These are phyloP conservation scores for Rhizopus microsporus DNA, from an alignment of 371 early-diverging fungal species.

Conservation along the genomic window DNA sequence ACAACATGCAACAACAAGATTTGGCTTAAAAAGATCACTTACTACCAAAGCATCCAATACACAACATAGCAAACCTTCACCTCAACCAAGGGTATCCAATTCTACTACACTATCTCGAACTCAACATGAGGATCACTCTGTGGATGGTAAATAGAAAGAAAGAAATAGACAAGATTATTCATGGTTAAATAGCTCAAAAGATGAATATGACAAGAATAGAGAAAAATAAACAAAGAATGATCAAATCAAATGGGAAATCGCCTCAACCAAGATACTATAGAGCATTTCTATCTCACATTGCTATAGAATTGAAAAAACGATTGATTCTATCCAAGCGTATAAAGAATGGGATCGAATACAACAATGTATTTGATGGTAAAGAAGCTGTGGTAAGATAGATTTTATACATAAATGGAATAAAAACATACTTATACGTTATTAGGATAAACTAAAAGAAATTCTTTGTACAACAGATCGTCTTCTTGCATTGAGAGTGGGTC, in stretches of 20 bases:
- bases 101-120: slow-evolving; percentile 4
- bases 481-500: slow-evolving; percentile 67
- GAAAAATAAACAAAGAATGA: not conserved
- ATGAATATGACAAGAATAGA: not conserved
- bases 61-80: slow-evolving; percentile 1
- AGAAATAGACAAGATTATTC: not conserved
- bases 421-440: slow-evolving; percentile 5
- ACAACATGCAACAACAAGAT: slow-evolving; percentile 17
- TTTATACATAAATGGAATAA: not conserved
- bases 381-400: slow-evolving; percentile 70
- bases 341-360: slow-evolving; percentile 80
- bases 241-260: not conserved
- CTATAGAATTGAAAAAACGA: slow-evolving; percentile 64
- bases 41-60: slow-evolving; percentile 13
- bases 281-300: slow-evolving; percentile 79
- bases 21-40: slow-evolving; percentile 20
- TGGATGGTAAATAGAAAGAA: not conserved
- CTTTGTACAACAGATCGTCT: slow-evolving; percentile 67
- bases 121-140: not conserved
- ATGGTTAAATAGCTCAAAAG: not conserved
- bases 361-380: slow-evolving; percentile 76
- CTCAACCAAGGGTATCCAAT: slow-evolving; percentile 8
- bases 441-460: slow-evolving; percentile 64
- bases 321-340: slow-evolving; percentile 53
- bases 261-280: slow-evolving; percentile 48